A percentile compares a stretch with the other conserved stretches of the same genome.
Conservation (phyloP, 2,329 filamentous ascomycete species). For the Trichoderma guizhouense region DNA sequence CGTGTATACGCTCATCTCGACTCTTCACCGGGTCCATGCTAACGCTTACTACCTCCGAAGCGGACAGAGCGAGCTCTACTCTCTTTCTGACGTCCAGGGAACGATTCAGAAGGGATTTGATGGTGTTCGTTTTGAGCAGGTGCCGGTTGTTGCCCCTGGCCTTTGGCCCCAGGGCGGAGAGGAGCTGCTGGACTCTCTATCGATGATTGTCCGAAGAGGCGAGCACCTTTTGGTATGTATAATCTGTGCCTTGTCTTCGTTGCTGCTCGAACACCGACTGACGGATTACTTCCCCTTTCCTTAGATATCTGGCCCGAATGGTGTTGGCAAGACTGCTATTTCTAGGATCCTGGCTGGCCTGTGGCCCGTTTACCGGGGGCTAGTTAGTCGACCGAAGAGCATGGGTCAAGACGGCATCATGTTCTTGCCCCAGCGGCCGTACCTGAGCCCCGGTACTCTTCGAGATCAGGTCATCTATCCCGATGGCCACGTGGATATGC, state of each 20-base stretch:
- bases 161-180: conserved; percentile 89
- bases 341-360: conserved; percentile 83
- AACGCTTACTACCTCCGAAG: conserved; percentile 72
- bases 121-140: conserved; percentile 86
- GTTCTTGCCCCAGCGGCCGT: conserved; percentile 94
- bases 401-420: conserved; percentile 90
- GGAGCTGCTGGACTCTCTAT: conserved; percentile 82
- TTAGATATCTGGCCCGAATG: conserved; percentile 86
- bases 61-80: conserved; percentile 77
- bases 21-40: conserved; percentile 88
- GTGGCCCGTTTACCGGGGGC: conserved; percentile 92
- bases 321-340: conserved; percentile 88
- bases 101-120: conserved; percentile 95
- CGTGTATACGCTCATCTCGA: conserved; percentile 93
- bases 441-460: conserved; percentile 85
- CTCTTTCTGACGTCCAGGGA: conserved; percentile 85
- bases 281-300: background rate
- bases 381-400: conserved; percentile 81
- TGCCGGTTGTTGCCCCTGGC: conserved; percentile 85
- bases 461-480: conserved; percentile 98
- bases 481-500: conserved; percentile 93
- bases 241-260: background rate
- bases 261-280: background rate
- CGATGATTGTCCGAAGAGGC: conserved; percentile 82
- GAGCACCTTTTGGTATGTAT: conserved; percentile 73